Evolutionary conservation across 345 rosid species (phyloP), one percentile per base, ranked within the genome.

Genomic region (Zanthoxylum bungeanum): DNA sequence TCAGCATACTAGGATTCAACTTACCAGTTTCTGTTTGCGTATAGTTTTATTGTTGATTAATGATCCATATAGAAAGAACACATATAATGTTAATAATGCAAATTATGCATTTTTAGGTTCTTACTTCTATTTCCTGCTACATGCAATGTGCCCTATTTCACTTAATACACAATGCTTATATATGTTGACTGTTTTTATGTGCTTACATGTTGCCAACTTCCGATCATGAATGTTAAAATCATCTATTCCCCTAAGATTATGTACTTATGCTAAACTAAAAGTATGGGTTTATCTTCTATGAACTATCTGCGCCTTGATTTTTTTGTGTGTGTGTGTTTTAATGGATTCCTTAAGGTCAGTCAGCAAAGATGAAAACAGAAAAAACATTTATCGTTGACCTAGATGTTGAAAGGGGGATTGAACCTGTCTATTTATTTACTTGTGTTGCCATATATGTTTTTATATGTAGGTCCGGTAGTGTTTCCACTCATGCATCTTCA

Each of bases 381-480:
- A 65, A 49, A 33, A 19, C 14, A 0, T 34, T 7, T 28, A 2
- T n/a, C 30, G 40, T 53, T 21, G 14, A 39, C 31, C 11, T 66
- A 12, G 49, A 3, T 66, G 19, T 31, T 42, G 17, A 31, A 37
- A 12, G 10, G 7, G 39, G 19, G 37, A n/a, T 28, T 28, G 31
- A 40, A 58, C 40, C 44, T 27, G 53, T 57, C 57, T 68, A 1
- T 36, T 31, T 19, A 33, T 37, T 27, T 49, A 9, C 44, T 10
- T 21, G 6, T 66, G 31, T 57, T 59, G 66, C 28, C 30, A 14
- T 5, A 16, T 24, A 44, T 33, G n/a, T 37, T 60, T 16, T 19
- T 66, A 39, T 75, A 30, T 78, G 75, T 85, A 94, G 98, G 99
- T 60, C 62, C 47, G 98, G 97, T 69, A 76, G 70, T 73, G 83